These are phyloP conservation scores for Colletotrichum horii DNA, from an alignment of 2,329 filamentous ascomycete genomes.

Conservation along the genomic window DNA sequence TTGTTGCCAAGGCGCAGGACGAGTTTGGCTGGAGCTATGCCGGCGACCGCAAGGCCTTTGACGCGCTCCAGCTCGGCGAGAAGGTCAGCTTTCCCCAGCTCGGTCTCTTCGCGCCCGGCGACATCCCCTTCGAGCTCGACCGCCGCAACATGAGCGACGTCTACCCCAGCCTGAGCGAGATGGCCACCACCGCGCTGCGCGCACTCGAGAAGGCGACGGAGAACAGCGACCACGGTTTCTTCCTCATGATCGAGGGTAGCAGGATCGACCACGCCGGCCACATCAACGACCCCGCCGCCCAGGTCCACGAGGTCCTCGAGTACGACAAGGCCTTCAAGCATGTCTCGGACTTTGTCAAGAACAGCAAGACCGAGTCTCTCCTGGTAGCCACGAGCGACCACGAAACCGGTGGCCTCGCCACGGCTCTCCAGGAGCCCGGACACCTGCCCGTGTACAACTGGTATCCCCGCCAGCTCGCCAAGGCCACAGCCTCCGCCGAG, in stretches of 20 bases:
- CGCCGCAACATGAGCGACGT: slow-evolving; percentile 76
- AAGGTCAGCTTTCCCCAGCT: slow-evolving; percentile 79
- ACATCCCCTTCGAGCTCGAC: slow-evolving; percentile 95
- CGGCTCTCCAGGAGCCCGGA: slow-evolving; percentile 70
- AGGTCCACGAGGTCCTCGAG: slow-evolving; percentile 91
- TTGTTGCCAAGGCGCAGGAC: slow-evolving; percentile 74
- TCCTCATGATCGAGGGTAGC: slow-evolving; percentile 97
- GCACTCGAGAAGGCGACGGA: slow-evolving; percentile 82
- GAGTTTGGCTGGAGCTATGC: slow-evolving; percentile 83
- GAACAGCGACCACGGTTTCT: slow-evolving; percentile 90
- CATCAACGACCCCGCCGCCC: slow-evolving; percentile 81
- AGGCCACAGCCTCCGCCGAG: slow-evolving; percentile 79
- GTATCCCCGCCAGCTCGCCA: slow-evolving; percentile 81
- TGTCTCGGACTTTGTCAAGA: slow-evolving; percentile 83
- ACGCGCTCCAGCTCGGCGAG: slow-evolving; percentile 71
- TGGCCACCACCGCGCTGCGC: slow-evolving; percentile 82
- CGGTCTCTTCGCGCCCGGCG: slow-evolving; percentile 80
- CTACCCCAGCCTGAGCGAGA: slow-evolving; percentile 91
- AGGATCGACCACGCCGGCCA: slow-evolving; percentile 96
- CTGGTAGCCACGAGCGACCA: slow-evolving; percentile 94
- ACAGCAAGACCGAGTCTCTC: slow-evolving; percentile 75
- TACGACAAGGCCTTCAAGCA: slow-evolving; percentile 87
- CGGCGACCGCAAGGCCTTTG: slow-evolving; percentile 74
- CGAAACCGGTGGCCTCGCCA: slow-evolving; percentile 88
- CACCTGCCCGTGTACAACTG: slow-evolving; percentile 69